Base-by-base conservation (phyloP, 139 green algal species). In the Chlorella sp. region DNA sequence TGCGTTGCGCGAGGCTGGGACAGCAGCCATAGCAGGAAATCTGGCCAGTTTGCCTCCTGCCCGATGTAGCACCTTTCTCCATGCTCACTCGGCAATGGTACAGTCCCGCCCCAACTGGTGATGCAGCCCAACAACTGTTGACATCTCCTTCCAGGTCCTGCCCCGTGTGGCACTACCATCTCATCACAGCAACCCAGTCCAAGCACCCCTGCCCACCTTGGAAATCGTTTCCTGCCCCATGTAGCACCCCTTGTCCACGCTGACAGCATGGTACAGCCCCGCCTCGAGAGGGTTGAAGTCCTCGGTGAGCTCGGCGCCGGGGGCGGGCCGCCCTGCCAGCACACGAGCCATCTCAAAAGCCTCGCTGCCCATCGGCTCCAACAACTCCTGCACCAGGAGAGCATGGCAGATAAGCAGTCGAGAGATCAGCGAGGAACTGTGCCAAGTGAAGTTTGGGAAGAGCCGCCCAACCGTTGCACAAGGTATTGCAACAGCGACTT, bases 251-350 rank as follows among this genome's bases (percentile, higher is more conserved):
- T 98, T 98, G 81, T 94, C 88, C 39, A 98, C 61, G 1, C 85
- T 95, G 3, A 97, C 94, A 2, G 95, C 95, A 42, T 91, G 76
- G 85, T 94, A 96, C 75, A 98, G 87, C 34, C 96, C 96, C 0
- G 95, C 96, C 89, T 98, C 96, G 14, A 98, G 89, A 9, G 96
- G 95, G 87, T 95, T 98, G 85, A 89, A 92, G 15, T 93, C 86
- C 1, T 93, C 83, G 0, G 92, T 96, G 19, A 98, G 91, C 85
- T 98, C 96, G 0, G 85, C 61, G 18, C 93, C 94, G 4, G 83
- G 78, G 48, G 76, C 83, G 34, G 96, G 96, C 19, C 96, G 91
- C 0, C 96, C 96, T 34, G 90, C 85, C 76, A 94, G 81, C 18
- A 97, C 82, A 9, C 96, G 93, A 26, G 94, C 94, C 18, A 89